A percentile compares a stretch with the other conserved stretches of the same genome.
phyloP scores from a whole-genome alignment of 1,284 basidiomycete species.

The Bondarzewia mesenterica region DNA sequence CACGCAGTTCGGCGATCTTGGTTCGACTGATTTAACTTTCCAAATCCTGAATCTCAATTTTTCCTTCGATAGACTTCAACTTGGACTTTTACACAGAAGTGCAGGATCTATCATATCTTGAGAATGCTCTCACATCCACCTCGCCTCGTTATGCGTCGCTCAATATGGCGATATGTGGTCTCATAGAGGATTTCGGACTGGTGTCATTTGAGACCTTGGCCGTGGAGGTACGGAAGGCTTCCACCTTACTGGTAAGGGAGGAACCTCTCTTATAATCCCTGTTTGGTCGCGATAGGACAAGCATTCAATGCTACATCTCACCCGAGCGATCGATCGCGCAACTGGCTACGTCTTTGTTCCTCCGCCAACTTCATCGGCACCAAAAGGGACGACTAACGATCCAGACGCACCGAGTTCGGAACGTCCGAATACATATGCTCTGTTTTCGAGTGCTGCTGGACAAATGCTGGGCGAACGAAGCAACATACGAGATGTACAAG shows the following conservation, averaged over 20 bases:
- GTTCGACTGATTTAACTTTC: slow-evolving; percentile 31
- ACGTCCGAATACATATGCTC: slow-evolving; percentile 57
- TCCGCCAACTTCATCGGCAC: slow-evolving; percentile 36
- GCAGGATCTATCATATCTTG: slow-evolving; percentile 88
- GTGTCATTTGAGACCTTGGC: slow-evolving; percentile 97
- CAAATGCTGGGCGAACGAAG: slow-evolving; percentile 44
- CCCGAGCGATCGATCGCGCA: slow-evolving; percentile 77
- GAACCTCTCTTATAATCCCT: background rate
- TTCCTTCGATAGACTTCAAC: slow-evolving; percentile 73
- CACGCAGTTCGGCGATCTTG: slow-evolving; percentile 79
- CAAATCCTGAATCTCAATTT: background rate
- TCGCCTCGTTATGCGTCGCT: slow-evolving; percentile 67
- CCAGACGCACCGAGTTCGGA: slow-evolving; percentile 29
- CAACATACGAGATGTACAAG: slow-evolving; percentile 77
- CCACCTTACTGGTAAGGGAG: background rate
- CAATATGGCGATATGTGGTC: slow-evolving; percentile 84
- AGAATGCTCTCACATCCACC: slow-evolving; percentile 63
- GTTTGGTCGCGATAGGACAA: slow-evolving; percentile 61
- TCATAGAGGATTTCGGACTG: slow-evolving; percentile 92
- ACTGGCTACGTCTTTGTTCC: slow-evolving; percentile 85
- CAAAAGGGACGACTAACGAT: slow-evolving; percentile 37
- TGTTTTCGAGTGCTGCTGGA: slow-evolving; percentile 62
- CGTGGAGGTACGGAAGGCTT: slow-evolving; percentile 60
- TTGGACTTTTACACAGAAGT: slow-evolving; percentile 98
- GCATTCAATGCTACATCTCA: slow-evolving; percentile 84